These are phyloP conservation scores for Zygnema circumcarinatum DNA, from an alignment of 139 green algal species.

Conservation along the genomic window DNA sequence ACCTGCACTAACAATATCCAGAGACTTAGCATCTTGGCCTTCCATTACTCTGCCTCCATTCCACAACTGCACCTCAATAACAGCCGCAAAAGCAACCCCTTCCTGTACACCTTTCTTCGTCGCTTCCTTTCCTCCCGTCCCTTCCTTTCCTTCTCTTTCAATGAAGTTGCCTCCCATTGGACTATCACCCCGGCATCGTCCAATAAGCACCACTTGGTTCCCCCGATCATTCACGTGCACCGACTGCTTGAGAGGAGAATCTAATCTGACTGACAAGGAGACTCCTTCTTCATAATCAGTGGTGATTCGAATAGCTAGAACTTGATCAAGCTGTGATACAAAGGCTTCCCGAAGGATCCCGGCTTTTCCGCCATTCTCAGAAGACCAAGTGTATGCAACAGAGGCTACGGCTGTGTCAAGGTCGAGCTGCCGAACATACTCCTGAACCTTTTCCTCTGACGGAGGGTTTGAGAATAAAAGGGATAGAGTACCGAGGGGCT, in stretches of 20 bases:
- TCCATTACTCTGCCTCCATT: not conserved
- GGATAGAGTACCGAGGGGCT: not conserved
- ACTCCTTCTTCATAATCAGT: not conserved
- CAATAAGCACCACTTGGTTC: not conserved
- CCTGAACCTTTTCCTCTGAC: not conserved
- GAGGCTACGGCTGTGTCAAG: not conserved
- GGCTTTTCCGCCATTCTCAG: not conserved
- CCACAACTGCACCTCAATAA: not conserved
- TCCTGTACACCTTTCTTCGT: not conserved
- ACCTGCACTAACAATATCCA: not conserved
- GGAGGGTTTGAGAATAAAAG: not conserved
- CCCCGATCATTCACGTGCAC: not conserved
- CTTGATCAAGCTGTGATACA: constrained; percentile 8
- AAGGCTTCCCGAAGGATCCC: not conserved
- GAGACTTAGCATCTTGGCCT: not conserved
- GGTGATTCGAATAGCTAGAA: not conserved
- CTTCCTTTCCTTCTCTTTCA: not conserved
- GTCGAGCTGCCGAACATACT: constrained; percentile 8
- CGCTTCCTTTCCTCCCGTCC: not conserved
- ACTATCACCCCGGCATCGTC: not conserved
- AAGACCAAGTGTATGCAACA: not conserved
- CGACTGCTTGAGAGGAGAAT: not conserved
- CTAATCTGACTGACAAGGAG: not conserved
- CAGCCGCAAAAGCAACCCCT: not conserved
- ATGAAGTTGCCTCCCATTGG: not conserved